Evolutionary conservation across 305 asterid genomes (phyloP), one percentile per base, ranked within the genome.

Genomic region (Nicotiana rustica): DNA sequence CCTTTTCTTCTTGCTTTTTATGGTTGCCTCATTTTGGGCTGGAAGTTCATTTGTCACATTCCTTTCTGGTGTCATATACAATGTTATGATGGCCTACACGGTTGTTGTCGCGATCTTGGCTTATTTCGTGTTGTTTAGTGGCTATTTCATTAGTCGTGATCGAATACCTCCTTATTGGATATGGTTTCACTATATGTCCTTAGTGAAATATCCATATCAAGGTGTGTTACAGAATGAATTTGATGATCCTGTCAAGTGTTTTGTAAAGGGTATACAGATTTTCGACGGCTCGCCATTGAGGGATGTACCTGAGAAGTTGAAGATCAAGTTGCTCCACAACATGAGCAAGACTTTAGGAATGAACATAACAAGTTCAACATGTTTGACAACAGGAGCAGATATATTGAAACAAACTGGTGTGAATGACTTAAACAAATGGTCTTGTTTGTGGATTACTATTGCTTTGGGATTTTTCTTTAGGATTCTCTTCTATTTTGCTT

Each of bases 211-310:
- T 83, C 93, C 93, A 0, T 92, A 85, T 75, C 92, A 92, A 85
- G 97, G 92, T 3, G 93, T 92, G 41, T 61, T 92, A 29, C 93
- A 89, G 65, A 92, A 92, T 83, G 95, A 92, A 66, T 92, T 92
- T 4, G 82, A 77, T 62, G 94, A 91, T 44, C 92, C 92, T 1
- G 75, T 57, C 12, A 85, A 89, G 84, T 92, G 97, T 77, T 92
- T 91, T 69, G 89, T 86, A 8, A 82, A 86, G 15, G 97, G 95
- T 65, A 73, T 87, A 4, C 62, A 80, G 21, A 56, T 80, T 25
- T 80, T 80, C 15, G 83, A 80, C 15, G 67, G 55, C 5, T 66
- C 83, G 1, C 83, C 83, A 10, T 67, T 80, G 19, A 67, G 62
- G 55, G 78, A 1, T 35, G 83, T 67, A 2, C 67, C 83, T 17